Conservation (phyloP, 306 rosid species). For the Luffa acutangula region DNA sequence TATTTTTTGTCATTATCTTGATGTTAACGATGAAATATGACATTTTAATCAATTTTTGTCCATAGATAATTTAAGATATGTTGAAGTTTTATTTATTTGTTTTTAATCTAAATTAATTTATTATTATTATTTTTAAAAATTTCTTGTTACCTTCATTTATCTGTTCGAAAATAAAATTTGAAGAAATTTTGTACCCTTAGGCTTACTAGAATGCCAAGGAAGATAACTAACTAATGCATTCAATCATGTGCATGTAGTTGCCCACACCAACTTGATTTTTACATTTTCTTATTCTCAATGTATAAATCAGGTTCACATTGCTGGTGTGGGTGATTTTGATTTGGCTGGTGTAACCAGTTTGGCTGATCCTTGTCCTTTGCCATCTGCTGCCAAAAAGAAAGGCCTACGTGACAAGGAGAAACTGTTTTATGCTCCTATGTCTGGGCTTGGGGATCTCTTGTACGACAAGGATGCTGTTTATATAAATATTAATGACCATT, state of each 20-base stretch:
- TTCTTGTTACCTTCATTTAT: neutral
- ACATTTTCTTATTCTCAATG: conserved; percentile 14
- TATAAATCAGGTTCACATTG: conserved; percentile 73
- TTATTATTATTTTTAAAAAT: neutral
- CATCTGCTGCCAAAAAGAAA: conserved; percentile 96
- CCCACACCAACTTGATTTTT: neutral
- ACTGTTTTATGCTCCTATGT: conserved; percentile 90
- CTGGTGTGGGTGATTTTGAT: conserved; percentile 86
- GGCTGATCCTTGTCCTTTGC: conserved; percentile 93
- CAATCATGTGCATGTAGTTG: neutral
- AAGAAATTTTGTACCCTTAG: neutral
- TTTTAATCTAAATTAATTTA: too few relatives aligned
- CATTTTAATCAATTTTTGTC: neutral
- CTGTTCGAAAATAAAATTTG: neutral
- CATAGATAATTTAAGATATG: neutral
- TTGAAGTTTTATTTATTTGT: neutral
- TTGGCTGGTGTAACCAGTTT: conserved; percentile 47
- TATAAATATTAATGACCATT: conserved; percentile 76
- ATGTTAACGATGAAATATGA: neutral
- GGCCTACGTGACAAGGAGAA: conserved; percentile 92
- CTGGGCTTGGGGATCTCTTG: conserved; percentile 90
- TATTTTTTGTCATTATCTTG: neutral
- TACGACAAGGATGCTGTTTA: conserved; percentile 94
- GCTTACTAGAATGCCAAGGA: neutral
- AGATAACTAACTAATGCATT: neutral